Conservation (phyloP, 495 filamentous ascomycete species). For the Aspergillus asperescens region DNA sequence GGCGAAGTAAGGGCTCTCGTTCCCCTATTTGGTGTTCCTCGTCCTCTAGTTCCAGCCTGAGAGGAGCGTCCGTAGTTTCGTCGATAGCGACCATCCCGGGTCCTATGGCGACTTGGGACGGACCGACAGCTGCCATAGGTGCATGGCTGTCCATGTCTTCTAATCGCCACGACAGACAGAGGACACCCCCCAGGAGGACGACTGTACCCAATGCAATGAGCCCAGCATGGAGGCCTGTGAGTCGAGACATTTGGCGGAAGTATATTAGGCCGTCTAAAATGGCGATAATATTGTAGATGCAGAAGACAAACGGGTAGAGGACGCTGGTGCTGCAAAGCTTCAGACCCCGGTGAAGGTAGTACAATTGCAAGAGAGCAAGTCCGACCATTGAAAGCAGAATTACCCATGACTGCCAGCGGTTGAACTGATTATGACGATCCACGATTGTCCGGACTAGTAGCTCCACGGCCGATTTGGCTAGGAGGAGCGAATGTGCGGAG, state of each 20-base stretch:
- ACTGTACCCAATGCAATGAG: slow-evolving; percentile 84
- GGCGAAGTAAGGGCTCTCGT: slow-evolving; percentile 36
- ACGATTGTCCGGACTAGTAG: slow-evolving; percentile 89
- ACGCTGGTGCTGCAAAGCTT: slow-evolving; percentile 94
- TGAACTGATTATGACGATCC: slow-evolving; percentile 88
- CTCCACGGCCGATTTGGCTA: slow-evolving; percentile 96
- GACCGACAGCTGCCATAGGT: slow-evolving; percentile 36
- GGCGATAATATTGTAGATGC: slow-evolving; percentile 98
- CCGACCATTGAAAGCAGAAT: slow-evolving; percentile 77
- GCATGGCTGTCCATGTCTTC: slow-evolving; percentile 61
- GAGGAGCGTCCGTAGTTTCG: slow-evolving; percentile 25
- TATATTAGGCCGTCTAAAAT: slow-evolving; percentile 97
- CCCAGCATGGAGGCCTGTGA: slow-evolving; percentile 67
- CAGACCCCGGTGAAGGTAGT: slow-evolving; percentile 88
- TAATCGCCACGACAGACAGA: slow-evolving; percentile 91
- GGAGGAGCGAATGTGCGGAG: slow-evolving; percentile 85
- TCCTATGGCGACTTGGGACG: slow-evolving; percentile 38
- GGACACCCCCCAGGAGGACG: slow-evolving; percentile 79
- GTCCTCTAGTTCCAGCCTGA: slow-evolving; percentile 24
- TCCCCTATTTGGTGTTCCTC: slow-evolving; percentile 35
- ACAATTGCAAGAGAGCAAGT: slow-evolving; percentile 86
- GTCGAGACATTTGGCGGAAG: slow-evolving; percentile 79
- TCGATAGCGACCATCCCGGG: slow-evolving; percentile 43
- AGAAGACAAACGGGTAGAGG: slow-evolving; percentile 96
- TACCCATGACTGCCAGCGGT: slow-evolving; percentile 94